phyloP scores from a whole-genome alignment of 768 basidiomycete species.

The Mrakia gelida region DNA sequence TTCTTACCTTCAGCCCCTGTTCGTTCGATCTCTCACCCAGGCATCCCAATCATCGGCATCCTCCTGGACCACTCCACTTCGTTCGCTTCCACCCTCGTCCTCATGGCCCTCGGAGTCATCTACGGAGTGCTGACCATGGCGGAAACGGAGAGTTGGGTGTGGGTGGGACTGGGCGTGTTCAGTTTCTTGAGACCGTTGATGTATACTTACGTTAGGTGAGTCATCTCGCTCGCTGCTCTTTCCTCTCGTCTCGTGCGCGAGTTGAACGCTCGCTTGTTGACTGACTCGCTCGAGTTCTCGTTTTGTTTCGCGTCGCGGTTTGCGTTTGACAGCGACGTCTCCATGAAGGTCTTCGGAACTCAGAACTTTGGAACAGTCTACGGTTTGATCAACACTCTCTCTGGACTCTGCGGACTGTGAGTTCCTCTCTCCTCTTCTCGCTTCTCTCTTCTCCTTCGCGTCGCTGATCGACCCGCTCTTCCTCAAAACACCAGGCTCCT shows the following conservation, averaged over 20 bases:
- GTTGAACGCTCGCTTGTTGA: too few species aligned
- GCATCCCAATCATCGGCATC: conserved; percentile 41
- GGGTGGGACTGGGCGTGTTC: conserved; percentile 43
- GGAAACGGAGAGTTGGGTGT: conserved; percentile 36
- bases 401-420: conserved; percentile 42
- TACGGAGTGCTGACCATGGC: conserved; percentile 43
- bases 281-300: background rate
- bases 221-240: conserved; percentile 15
- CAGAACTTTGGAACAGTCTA: conserved; percentile 47
- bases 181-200: conserved; percentile 43
- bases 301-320: too few species aligned
- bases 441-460: background rate
- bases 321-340: background rate
- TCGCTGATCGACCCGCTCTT: background rate
- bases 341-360: conserved; percentile 40
- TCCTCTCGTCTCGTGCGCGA: background rate
- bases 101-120: conserved; percentile 39
- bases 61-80: conserved; percentile 39
- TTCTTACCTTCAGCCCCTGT: background rate
- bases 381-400: conserved; percentile 44
- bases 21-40: background rate
- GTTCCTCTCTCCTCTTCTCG: background rate
- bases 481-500: conserved; percentile 29
- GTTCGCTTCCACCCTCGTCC: conserved; percentile 37
- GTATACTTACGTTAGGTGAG: conserved; percentile 43